phyloP scores from a whole-genome alignment of 2,329 filamentous ascomycete species.

The Verticillium zaregamsianum region DNA sequence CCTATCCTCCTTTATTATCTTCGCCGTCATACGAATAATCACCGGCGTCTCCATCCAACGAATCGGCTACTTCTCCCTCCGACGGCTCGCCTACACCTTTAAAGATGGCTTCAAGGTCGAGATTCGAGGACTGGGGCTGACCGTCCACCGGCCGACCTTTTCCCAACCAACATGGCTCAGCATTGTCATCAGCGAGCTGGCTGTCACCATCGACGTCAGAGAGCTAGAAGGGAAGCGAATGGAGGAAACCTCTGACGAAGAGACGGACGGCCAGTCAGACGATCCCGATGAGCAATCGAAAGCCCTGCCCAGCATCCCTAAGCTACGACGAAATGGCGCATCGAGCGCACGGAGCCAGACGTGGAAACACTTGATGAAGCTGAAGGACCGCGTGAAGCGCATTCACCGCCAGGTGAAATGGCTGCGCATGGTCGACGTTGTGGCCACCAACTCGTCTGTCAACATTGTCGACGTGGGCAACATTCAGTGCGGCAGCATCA shows the following conservation, averaged over 20 bases:
- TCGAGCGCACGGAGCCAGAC: conserved; percentile 58
- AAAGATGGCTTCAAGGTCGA: conserved; percentile 86
- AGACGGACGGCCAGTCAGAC: conserved; percentile 6
- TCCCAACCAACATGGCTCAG: conserved; percentile 96
- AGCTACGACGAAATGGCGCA: conserved; percentile 22
- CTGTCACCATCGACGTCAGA: conserved; percentile 74
- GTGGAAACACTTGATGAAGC: conserved; percentile 72
- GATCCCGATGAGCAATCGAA: conserved; percentile 5
- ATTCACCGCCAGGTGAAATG: conserved; percentile 84
- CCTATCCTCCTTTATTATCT: conserved; percentile 86
- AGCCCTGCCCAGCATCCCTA: conserved; percentile 8
- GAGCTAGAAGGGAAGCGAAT: conserved; percentile 52
- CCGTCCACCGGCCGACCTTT: conserved; percentile 90
- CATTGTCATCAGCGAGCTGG: conserved; percentile 80
- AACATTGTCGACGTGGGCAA: conserved; percentile 78
- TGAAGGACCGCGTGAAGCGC: conserved; percentile 82
- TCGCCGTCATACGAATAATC: conserved; percentile 86
- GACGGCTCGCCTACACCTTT: conserved; percentile 84
- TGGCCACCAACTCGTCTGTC: conserved; percentile 75
- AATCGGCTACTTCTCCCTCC: conserved; percentile 86
- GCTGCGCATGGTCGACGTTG: conserved; percentile 84
- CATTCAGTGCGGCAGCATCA: conserved; percentile 79
- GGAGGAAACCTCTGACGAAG: conserved; percentile 25
- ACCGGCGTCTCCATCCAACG: conserved; percentile 95
- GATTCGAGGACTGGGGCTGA: conserved; percentile 81